phyloP scores from a whole-genome alignment of 1,139 yeast species.

The Casaregolazyma lundiana region DNA sequence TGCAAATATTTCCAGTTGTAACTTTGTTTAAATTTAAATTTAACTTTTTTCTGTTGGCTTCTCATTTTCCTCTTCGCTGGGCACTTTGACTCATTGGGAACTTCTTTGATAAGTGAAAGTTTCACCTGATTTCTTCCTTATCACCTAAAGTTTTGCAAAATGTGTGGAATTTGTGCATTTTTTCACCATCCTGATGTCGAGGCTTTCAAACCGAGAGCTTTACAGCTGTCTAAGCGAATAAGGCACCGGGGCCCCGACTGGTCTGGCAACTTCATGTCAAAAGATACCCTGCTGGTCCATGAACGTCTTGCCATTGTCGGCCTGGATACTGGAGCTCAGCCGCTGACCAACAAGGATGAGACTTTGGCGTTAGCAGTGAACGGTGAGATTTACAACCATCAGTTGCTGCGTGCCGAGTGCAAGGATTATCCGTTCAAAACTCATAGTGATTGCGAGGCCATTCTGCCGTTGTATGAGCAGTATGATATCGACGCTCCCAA shows the following conservation, averaged over 20 bases:
- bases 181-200: conserved; percentile 76
- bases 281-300: conserved; percentile 76
- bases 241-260: conserved; percentile 99
- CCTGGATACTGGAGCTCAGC: conserved; percentile 96
- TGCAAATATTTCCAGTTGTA: too few relatives aligned
- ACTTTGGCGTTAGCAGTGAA: conserved; percentile 77
- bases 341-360: conserved; percentile 77
- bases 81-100: conserved; percentile 9
- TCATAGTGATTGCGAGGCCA: conserved; percentile 93
- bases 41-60: not conserved
- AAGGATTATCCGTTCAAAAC: conserved; percentile 73
- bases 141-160: conserved; percentile 27
- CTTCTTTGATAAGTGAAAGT: not conserved
- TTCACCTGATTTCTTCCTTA: not conserved
- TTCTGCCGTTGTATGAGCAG: conserved; percentile 85
- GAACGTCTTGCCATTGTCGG: conserved; percentile 93
- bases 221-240: conserved; percentile 81
- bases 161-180: conserved; percentile 99
- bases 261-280: conserved; percentile 82
- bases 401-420: conserved; percentile 73
- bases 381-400: conserved; percentile 98
- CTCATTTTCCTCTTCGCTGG: not conserved
- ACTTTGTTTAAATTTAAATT: not conserved
- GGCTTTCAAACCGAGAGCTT: conserved; percentile 78
- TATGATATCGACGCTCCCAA: conserved; percentile 89